Evolutionary conservation across 441 rosid species (phyloP).

Genomic region (Oxalis stricta): DNA sequence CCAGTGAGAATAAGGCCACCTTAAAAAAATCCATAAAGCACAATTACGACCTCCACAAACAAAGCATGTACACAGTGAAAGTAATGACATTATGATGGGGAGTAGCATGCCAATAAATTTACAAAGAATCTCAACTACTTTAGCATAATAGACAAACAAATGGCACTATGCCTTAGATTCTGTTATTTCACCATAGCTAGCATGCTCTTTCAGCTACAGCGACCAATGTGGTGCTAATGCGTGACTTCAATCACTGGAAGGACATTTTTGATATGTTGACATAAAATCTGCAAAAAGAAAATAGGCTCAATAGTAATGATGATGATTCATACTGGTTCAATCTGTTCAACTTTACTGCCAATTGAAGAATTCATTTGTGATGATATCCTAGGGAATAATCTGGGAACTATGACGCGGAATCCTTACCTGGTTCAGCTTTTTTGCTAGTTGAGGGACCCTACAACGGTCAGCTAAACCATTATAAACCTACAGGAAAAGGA

Average conservation of each 20-base stretch:
- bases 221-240: conserved; percentile 53
- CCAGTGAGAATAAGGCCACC: neutral
- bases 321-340: neutral
- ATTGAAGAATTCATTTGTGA: neutral
- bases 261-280: conserved; percentile 70
- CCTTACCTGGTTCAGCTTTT: conserved; percentile 80
- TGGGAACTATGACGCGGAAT: neutral
- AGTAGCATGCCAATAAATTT: neutral
- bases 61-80: neutral
- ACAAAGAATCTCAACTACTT: conserved; percentile 1
- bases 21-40: neutral
- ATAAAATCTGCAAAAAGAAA: conserved; percentile 50
- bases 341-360: neutral
- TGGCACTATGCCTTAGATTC: conserved; percentile 64
- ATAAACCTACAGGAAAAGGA: conserved; percentile 41
- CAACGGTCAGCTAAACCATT: conserved; percentile 71
- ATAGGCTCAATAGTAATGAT: conserved; percentile 2
- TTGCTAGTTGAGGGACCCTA: conserved; percentile 87
- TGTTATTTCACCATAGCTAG: conserved; percentile 80
- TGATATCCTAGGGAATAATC: neutral
- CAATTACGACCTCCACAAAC: neutral
- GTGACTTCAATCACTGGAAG: conserved; percentile 83
- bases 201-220: conserved; percentile 86
- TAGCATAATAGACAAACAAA: neutral
- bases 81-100: neutral